Evolutionary conservation across 192 early-diverging fungal genomes (phyloP).

Genomic region (Backusella psychrophila): DNA sequence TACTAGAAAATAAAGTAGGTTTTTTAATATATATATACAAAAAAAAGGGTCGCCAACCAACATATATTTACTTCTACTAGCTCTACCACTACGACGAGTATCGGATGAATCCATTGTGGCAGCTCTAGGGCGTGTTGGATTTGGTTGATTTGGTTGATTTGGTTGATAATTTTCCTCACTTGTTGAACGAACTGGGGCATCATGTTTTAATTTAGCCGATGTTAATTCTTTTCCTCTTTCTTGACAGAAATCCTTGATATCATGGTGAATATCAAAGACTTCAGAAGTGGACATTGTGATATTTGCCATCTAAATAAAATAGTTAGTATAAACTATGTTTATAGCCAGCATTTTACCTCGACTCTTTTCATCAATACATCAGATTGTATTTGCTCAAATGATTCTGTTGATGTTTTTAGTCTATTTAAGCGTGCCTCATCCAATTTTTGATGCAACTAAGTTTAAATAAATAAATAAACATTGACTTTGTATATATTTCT

Average conservation of each 20-base stretch:
- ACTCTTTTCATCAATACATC: conserved; percentile 32
- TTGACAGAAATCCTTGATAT: conserved; percentile 1
- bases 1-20: background rate
- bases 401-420: conserved; percentile 8
- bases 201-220: background rate
- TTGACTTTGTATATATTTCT: background rate
- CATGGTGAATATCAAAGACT: conserved; percentile 2
- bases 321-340: too few relatives aligned
- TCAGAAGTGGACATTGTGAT: background rate
- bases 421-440: conserved; percentile 26
- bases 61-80: conserved; percentile 1
- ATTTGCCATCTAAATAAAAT: background rate
- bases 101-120: background rate
- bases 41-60: too few relatives aligned
- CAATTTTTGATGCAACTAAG: conserved; percentile 15
- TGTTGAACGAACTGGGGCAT: background rate
- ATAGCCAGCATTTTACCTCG: background rate
- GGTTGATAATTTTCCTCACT: background rate
- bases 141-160: background rate
- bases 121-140: background rate
- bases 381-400: conserved; percentile 25
- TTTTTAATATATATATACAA: background rate
- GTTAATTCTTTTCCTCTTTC: background rate
- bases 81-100: background rate
- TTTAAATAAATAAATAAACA: background rate